A percentile compares a stretch with the other conserved stretches of the same genome.
phyloP scores from a whole-genome alignment of 169 alveolate genomes.

The Eimeria tenella region DNA sequence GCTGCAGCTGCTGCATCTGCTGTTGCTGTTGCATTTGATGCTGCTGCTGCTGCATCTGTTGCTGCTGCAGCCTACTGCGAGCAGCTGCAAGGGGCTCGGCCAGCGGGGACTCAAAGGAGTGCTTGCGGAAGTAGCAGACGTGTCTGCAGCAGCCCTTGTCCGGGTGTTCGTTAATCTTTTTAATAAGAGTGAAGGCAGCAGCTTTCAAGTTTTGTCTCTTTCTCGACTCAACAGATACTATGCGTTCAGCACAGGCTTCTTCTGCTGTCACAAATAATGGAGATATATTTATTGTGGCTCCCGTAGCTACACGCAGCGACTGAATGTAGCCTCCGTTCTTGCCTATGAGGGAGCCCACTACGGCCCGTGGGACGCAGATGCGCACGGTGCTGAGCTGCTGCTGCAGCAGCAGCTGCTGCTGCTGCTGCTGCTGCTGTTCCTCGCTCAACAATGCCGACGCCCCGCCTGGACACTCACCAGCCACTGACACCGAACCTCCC shows the following conservation, averaged over 20 bases:
- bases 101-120: conserved; percentile 47
- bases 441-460: too few relatives aligned
- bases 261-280: conserved; percentile 73
- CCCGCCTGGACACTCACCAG: too few relatives aligned
- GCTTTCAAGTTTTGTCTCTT: conserved; percentile 5
- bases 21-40: not conserved
- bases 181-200: conserved; percentile 45
- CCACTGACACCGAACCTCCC: too few relatives aligned
- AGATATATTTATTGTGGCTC: conserved; percentile 60
- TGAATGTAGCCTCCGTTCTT: conserved; percentile 67
- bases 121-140: conserved; percentile 60
- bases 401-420: conserved; percentile 35
- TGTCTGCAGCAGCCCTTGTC: conserved; percentile 63
- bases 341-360: conserved; percentile 64
- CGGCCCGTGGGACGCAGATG: conserved; percentile 69
- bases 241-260: conserved; percentile 70
- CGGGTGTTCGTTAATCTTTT: conserved; percentile 64
- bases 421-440: not conserved
- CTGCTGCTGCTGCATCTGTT: conserved; percentile 9
- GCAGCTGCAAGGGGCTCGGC: not conserved
- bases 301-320: conserved; percentile 70
- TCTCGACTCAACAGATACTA: conserved; percentile 26
- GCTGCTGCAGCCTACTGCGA: not conserved
- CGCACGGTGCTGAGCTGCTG: conserved; percentile 9
- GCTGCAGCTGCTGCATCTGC: conserved; percentile 21